Evolutionary conservation across 2,329 filamentous ascomycete genomes (phyloP).

Genomic region (Dothistroma septosporum): DNA sequence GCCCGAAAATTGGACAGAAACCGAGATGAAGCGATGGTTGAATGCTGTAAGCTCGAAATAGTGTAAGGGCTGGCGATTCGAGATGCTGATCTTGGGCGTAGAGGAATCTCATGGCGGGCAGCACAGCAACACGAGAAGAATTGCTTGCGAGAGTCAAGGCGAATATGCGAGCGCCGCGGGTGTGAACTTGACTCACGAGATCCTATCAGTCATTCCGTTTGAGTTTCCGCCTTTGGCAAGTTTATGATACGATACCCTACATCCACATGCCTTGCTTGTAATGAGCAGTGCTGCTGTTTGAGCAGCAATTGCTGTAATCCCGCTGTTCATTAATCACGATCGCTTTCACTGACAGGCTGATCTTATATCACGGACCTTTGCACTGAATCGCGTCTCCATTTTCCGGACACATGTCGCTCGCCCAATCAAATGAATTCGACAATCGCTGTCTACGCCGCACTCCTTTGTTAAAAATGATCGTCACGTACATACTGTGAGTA

Average conservation of each 20-base stretch:
- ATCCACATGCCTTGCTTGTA: too few relatives aligned
- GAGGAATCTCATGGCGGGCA: slow-evolving; percentile 61
- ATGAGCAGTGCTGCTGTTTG: too few relatives aligned
- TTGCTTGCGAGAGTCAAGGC: slow-evolving; percentile 65
- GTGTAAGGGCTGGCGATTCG: background rate
- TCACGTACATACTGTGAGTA: too few relatives aligned
- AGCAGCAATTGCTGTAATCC: too few relatives aligned
- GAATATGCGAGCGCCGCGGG: slow-evolving; percentile 54
- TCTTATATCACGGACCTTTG: too few relatives aligned
- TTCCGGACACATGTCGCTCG: too few relatives aligned
- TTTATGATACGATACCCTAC: background rate
- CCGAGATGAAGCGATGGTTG: slow-evolving; percentile 78
- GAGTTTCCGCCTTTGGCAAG: background rate
- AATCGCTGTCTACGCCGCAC: too few relatives aligned
- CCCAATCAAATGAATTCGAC: too few relatives aligned
- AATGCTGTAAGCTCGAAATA: slow-evolving; percentile 59
- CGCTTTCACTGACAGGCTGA: too few relatives aligned
- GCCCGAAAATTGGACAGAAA: slow-evolving; percentile 68
- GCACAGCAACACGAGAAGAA: slow-evolving; percentile 58
- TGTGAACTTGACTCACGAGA: slow-evolving; percentile 10
- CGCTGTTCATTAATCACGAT: too few relatives aligned
- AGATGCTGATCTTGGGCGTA: slow-evolving; percentile 33
- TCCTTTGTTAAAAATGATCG: too few relatives aligned
- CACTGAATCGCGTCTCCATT: too few relatives aligned
- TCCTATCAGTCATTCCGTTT: background rate